Conservation (phyloP, 1,284 basidiomycete species). For the Garcileccinum viscosum region DNA sequence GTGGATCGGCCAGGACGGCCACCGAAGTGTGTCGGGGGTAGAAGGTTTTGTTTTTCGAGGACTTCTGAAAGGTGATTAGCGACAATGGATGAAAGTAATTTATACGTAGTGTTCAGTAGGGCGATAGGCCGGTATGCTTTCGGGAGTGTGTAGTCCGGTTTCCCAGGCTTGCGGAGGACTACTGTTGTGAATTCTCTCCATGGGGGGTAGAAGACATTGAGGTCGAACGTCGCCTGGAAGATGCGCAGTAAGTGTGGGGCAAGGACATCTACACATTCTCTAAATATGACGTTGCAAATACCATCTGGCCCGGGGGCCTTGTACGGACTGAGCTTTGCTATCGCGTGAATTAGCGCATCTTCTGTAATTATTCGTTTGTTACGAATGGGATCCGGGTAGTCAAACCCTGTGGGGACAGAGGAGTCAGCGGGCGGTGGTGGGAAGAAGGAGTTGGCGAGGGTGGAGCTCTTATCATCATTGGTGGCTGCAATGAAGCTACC, state of each 20-base stretch:
- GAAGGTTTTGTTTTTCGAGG: background rate
- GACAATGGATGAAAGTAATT: background rate
- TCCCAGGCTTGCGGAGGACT: background rate
- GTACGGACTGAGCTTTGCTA: no score
- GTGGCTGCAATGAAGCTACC: no score
- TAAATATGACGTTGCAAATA: no score
- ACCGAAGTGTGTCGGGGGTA: constrained; percentile 29
- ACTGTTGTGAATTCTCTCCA: constrained; percentile 8
- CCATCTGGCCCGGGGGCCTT: no score
- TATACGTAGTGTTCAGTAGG: constrained; percentile 1
- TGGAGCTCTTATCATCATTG: no score
- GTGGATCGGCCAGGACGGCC: constrained; percentile 33
- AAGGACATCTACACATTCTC: constrained; percentile 21
- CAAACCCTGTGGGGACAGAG: no score
- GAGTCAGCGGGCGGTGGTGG: no score
- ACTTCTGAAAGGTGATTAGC: background rate
- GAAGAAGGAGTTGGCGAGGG: no score
- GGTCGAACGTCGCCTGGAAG: constrained; percentile 17
- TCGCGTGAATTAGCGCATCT: no score
- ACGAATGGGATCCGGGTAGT: no score
- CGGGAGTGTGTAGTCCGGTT: background rate
- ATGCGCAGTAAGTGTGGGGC: constrained; percentile 14
- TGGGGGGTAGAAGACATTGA: background rate
- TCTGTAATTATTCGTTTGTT: no score
- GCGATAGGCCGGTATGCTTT: constrained; percentile 6